These are phyloP conservation scores for Butyriboletus loyo DNA, from an alignment of 768 basidiomycete species.

Conservation along the genomic window DNA sequence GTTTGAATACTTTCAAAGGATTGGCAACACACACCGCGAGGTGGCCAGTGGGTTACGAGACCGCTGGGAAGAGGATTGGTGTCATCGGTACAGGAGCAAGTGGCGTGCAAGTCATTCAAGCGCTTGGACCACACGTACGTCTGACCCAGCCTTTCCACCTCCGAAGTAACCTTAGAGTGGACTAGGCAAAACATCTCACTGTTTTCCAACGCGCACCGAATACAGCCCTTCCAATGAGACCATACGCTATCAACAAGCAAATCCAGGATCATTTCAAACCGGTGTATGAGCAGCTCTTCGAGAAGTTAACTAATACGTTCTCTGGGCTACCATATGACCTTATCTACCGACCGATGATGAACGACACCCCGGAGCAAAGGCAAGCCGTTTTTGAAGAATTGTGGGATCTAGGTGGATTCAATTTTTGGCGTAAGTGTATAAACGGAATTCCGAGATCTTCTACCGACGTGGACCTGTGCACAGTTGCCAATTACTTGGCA, in stretches of 20 bases:
- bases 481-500: conserved; percentile 5
- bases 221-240: conserved; percentile 6
- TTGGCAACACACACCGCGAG: background rate
- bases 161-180: background rate
- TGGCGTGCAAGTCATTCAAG: no score
- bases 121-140: conserved; percentile 3
- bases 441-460: no score
- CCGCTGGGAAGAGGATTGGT: conserved; percentile 7
- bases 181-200: conserved; percentile 5
- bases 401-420: conserved; percentile 1
- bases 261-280: conserved; percentile 7
- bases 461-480: background rate
- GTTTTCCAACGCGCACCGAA: conserved; percentile 12
- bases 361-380: conserved; percentile 3
- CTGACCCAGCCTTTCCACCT: background rate
- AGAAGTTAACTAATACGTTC: conserved; percentile 2
- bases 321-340: background rate
- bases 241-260: conserved; percentile 5
- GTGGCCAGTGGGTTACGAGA: conserved; percentile 7
- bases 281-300: conserved; percentile 4
- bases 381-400: conserved; percentile 5
- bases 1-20: conserved; percentile 5
- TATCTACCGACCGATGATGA: conserved; percentile 11
- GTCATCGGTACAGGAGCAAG: conserved; percentile 10
- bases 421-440: conserved; percentile 3